Evolutionary conservation across 352 stramenopile genomes (phyloP).

Genomic region (Stephanocyclus meneghinianus): DNA sequence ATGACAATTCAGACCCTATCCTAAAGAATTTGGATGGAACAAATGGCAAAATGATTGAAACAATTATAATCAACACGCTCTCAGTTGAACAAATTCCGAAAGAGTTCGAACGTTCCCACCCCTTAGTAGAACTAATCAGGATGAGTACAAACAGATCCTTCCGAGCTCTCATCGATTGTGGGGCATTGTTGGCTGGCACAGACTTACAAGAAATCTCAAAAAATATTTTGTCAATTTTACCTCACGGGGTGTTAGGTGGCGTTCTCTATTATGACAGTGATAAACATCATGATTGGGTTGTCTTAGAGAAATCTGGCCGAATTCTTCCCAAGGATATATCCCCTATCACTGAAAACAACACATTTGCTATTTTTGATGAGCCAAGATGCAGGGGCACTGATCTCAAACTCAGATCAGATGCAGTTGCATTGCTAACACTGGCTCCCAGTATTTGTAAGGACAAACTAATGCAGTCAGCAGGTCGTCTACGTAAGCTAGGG

Average conservation of each 20-base stretch:
- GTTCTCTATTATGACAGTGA: constrained; percentile 87
- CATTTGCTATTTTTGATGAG: constrained; percentile 91
- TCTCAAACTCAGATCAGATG: constrained; percentile 85
- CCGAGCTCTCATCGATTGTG: constrained; percentile 86
- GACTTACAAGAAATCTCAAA: constrained; percentile 71
- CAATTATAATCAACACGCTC: constrained; percentile 65
- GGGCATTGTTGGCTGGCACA: constrained; percentile 84
- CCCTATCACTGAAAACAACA: constrained; percentile 84
- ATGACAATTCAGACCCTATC: neutral
- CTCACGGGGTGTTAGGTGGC: constrained; percentile 48
- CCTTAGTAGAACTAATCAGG: constrained; percentile 40
- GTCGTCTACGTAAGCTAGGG: constrained; percentile 86
- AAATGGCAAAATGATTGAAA: constrained; percentile 69
- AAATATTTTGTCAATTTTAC: constrained; percentile 65
- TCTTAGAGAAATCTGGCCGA: constrained; percentile 78
- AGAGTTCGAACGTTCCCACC: neutral
- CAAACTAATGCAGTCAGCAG: constrained; percentile 91
- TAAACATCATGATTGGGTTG: constrained; percentile 81
- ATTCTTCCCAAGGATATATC: constrained; percentile 78
- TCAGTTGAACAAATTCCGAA: constrained; percentile 17
- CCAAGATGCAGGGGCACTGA: constrained; percentile 86
- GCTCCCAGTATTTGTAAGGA: constrained; percentile 88
- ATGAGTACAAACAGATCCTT: constrained; percentile 52
- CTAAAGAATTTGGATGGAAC: constrained; percentile 4
- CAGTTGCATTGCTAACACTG: constrained; percentile 85